Base-by-base conservation (phyloP, 306 rosid species). In the Pueraria montana region DNA sequence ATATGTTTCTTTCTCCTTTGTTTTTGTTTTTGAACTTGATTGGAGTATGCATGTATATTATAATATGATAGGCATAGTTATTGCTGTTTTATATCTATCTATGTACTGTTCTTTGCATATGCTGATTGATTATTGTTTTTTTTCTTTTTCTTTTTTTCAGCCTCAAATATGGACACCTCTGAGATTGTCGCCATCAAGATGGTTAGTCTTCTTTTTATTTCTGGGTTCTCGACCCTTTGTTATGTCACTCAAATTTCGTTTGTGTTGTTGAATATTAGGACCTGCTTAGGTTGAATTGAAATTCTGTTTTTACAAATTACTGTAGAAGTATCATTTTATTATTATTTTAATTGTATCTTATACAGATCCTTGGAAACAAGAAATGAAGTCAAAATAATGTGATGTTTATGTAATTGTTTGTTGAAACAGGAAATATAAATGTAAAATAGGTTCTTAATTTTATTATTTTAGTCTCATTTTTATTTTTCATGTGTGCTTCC, bases 121-220 rank as follows among this genome's bases (percentile, higher is more conserved):
- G 40, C 32, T 87, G 79, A 56, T 62, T 87, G 79, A 49, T 62
- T 45, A 11, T 83, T 63, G 40, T 6, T n/a, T 63, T 36, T 83
- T 83, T 76, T 11, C 3, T 34, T 6, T 34, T 34, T 34, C 40
- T 34, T 34, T 34, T 34, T 34, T 5, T 34, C 90, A 92, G 97
- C 94, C 0, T 80, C 90, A 6, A 84, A 89, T 86, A 77, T 89
- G 0, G 93, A 85, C 12, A 89, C 87, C 12, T 81, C 88, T 55
- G 97, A 92, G 86, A 85, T 85, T 83, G 89, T 92, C 38, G 97
- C 97, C 18, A 87, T 88, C 42, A 92, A 92, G 85, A 85, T 90
- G 93, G 97, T 92, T 36, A 81, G 89, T 77, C 69, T 75, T 32
- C 26, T 23, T 80, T 80, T 74, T 20, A 12, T 56, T 68, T 77